Evolutionary conservation across 768 basidiomycete species (phyloP).

Genomic region (Kwoniella newhampshirensis): DNA sequence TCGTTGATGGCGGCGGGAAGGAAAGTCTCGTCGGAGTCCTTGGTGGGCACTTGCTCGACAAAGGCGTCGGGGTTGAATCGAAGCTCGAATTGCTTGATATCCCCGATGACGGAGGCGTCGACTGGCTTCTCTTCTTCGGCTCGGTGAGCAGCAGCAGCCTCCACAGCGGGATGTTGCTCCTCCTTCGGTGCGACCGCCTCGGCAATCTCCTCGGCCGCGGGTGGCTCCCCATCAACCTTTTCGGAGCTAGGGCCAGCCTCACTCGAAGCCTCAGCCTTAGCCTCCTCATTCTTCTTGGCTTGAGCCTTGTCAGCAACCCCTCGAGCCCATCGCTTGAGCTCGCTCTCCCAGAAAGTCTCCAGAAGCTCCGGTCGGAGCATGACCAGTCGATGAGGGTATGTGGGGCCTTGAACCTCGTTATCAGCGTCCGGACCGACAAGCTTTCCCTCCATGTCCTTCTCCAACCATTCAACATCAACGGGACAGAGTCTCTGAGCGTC

Average conservation of each 20-base stretch:
- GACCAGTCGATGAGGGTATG: constrained; percentile 56
- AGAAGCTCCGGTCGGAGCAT: constrained; percentile 56
- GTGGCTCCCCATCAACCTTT: constrained; percentile 31
- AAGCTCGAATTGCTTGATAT: constrained; percentile 53
- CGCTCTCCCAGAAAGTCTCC: constrained; percentile 55
- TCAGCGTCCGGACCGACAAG: constrained; percentile 5
- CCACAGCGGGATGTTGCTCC: constrained; percentile 23
- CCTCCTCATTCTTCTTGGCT: constrained; percentile 21
- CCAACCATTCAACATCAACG: constrained; percentile 56
- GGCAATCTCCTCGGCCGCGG: constrained; percentile 18
- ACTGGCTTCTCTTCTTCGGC: constrained; percentile 47
- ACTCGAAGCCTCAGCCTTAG: constrained; percentile 31
- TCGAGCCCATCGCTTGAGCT: constrained; percentile 54
- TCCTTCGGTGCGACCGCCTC: constrained; percentile 17
- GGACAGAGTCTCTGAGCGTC: constrained; percentile 55
- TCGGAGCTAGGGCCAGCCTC: constrained; percentile 24
- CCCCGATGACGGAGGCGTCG: constrained; percentile 39
- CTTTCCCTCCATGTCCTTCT: constrained; percentile 52
- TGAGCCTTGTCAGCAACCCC: constrained; percentile 41
- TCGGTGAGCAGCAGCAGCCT: constrained; percentile 35
- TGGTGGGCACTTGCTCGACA: constrained; percentile 49
- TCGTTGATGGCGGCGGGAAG: constrained; percentile 44
- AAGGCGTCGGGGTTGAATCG: constrained; percentile 57
- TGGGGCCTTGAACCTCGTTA: constrained; percentile 19
- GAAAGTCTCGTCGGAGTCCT: constrained; percentile 27